Evolutionary conservation across 2,329 filamentous ascomycete species (phyloP).

Genomic region (Berkeleyomyces basicola): DNA sequence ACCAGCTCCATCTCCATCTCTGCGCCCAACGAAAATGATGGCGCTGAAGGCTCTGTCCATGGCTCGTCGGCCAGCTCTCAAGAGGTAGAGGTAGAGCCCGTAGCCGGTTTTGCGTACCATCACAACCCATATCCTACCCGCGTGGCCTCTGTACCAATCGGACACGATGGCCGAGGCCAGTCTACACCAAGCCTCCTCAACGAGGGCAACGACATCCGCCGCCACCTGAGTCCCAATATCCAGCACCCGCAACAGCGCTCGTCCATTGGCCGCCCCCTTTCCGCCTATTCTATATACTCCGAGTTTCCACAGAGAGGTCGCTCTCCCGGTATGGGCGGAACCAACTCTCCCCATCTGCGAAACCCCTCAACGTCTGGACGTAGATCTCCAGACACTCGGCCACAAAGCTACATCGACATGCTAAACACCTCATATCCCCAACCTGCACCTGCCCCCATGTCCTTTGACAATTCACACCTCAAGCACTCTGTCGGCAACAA

Average conservation of each 20-base stretch:
- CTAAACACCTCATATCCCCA: slow-evolving; percentile 64
- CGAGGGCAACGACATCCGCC: slow-evolving; percentile 30
- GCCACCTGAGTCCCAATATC: slow-evolving; percentile 45
- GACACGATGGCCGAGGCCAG: slow-evolving; percentile 25
- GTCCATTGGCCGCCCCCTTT: slow-evolving; percentile 52
- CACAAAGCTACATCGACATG: slow-evolving; percentile 40
- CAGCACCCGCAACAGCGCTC: slow-evolving; percentile 34
- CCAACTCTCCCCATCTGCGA: slow-evolving; percentile 26
- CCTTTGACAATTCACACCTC: slow-evolving; percentile 67
- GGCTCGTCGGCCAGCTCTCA: slow-evolving; percentile 35
- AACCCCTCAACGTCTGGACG: slow-evolving; percentile 34
- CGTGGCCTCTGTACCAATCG: slow-evolving; percentile 27
- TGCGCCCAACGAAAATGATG: slow-evolving; percentile 31
- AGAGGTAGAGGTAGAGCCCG: slow-evolving; percentile 26
- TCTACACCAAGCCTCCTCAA: slow-evolving; percentile 38
- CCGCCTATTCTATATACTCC: slow-evolving; percentile 58
- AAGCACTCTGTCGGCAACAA: slow-evolving; percentile 70
- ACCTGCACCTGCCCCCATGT: slow-evolving; percentile 47
- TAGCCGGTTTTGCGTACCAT: slow-evolving; percentile 46
- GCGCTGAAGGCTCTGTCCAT: slow-evolving; percentile 22
- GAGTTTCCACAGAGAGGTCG: slow-evolving; percentile 50
- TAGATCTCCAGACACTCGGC: slow-evolving; percentile 38
- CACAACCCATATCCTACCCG: slow-evolving; percentile 34
- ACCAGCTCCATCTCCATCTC: slow-evolving; percentile 36
- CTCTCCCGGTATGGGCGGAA: slow-evolving; percentile 32